Evolutionary conservation across 352 stramenopile genomes (phyloP), one percentile per base, ranked within the genome.

Genomic region (Globisporangium spiculum): DNA sequence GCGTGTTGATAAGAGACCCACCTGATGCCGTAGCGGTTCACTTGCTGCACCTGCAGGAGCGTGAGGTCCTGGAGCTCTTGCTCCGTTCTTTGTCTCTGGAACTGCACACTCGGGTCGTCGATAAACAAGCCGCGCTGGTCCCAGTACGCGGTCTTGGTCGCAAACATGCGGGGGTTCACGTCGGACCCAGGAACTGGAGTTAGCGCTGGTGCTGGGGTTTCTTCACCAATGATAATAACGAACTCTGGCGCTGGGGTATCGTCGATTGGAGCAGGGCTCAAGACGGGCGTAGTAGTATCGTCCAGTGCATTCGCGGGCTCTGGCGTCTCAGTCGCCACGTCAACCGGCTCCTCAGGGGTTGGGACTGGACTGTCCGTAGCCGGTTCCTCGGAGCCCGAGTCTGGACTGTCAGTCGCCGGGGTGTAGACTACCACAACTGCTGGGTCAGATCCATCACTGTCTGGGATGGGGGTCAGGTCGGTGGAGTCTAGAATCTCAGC

Each of bases 21-120:
- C 76, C 79, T 73, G 44, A 77, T 88, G 52, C 82, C 82, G 46
- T 89, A 80, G 20, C 82, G 75, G 34, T 70, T 80, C 32, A 87
- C 75, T 59, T 88, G 70, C 62, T 91, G 80, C 61, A 80, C 76
- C 58, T 91, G 79, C 18, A 30, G 20, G 1, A 48, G 75, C 71
- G 62, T 54, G 38, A 55, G 26, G 14, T 65, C 41, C 9, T 54
- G 14, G 27, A 38, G 59, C 24, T 65, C 38, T 9, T 30, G 24
- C 26, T 65, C 38, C 0, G 38, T 53, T 20, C 22, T 38, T 7
- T n/a, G 7, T 18, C 24, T 56, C 5, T 26, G 4, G 24, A 55
- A n/a, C 41, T 41, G 41, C n/a, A 56, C 41, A 1, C 10, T 4
- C 18, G 46, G 26, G 41, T 56, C 26, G 41, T 65, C 18, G 1